Evolutionary conservation across 148 eudicot genomes (phyloP), one percentile per base, ranked within the genome.

Genomic region (Vaccinium macrocarpon): DNA sequence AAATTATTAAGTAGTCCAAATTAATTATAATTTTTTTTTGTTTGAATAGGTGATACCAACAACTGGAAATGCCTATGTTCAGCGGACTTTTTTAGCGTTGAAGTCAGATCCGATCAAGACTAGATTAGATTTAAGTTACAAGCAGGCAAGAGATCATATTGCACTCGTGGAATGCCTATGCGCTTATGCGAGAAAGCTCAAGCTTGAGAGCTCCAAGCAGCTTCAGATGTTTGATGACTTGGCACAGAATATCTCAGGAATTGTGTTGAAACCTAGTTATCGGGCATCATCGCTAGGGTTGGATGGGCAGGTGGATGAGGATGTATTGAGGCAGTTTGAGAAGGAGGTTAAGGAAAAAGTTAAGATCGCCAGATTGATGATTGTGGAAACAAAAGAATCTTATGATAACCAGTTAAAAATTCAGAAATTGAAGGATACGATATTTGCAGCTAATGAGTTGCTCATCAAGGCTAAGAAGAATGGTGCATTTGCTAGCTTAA

Each of bases 381-480:
- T 95, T 86, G 94, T 88, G 13, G 98, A 95, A 62, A 82, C 92
- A 55, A 95, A 95, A 83, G 98, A 95, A 85, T 95, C 98, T 8
- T 95, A 94, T 89, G 98, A 95, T 77, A 94, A 94, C 85, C 97
- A 95, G 89, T 82, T 95, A 84, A 95, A 95, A 90, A 95, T 95
- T 87, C 98, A 95, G 92, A 95, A 95, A 75, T 76, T 95, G 84
- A 95, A 93, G 88, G 98, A 95, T 81, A 95, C 98, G 0, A 93
- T 95, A 64, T 95, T 95, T 88, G 97, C 98, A 23, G 98, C 94
- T 49, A 91, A 94, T 82, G 98, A 95, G 85, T 88, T 92, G 90
- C 90, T 94, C 76, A 53, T 86, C 46, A 94, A 95, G 88, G 97
- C 97, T 15, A 95, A 88, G 87, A 95, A 93, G 89, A 94, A 91